These are phyloP conservation scores for Podaxis sp. DNA, from an alignment of 768 basidiomycete genomes.

Conservation along the genomic window DNA sequence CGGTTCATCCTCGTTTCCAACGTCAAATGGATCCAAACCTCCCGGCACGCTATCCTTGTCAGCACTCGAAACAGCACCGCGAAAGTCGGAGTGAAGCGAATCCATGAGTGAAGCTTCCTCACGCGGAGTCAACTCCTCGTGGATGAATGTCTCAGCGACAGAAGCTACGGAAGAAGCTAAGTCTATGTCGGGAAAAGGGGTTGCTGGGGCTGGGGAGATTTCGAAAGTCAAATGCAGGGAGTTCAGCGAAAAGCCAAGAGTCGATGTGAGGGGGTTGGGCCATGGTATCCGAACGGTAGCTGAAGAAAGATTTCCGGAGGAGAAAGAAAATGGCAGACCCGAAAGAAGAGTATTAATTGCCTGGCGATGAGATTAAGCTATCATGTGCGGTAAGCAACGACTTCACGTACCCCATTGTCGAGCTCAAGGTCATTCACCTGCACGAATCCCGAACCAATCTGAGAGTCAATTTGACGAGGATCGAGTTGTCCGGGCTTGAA, in stretches of 20 bases:
- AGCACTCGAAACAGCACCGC: constrained; percentile 13
- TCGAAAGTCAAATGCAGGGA: constrained; percentile 67
- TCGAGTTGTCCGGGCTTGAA: constrained; percentile 89
- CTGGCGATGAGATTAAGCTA: constrained; percentile 32
- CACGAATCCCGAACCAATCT: constrained; percentile 87
- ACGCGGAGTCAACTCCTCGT: constrained; percentile 67
- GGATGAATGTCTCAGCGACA: constrained; percentile 84
- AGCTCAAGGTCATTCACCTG: constrained; percentile 83
- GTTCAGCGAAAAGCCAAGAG: constrained; percentile 63
- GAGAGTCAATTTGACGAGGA: constrained; percentile 81
- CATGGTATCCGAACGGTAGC: constrained; percentile 80
- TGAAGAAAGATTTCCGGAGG: constrained; percentile 68
- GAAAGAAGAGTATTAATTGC: constrained; percentile 72
- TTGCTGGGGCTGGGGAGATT: constrained; percentile 26
- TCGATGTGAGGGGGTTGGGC: constrained; percentile 78
- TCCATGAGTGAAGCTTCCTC: constrained; percentile 71
- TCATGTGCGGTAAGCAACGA: constrained; percentile 5
- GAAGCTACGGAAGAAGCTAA: constrained; percentile 77
- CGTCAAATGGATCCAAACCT: constrained; percentile 53
- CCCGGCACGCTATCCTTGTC: constrained; percentile 59
- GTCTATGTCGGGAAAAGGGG: constrained; percentile 27
- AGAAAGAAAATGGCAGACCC: constrained; percentile 62
- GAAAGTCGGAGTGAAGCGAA: constrained; percentile 52
- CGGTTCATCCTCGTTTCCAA: constrained; percentile 31
- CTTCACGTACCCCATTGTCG: constrained; percentile 58